These are phyloP conservation scores for Diaporthe velutina DNA, from an alignment of 2,329 filamentous ascomycete genomes.

Conservation along the genomic window DNA sequence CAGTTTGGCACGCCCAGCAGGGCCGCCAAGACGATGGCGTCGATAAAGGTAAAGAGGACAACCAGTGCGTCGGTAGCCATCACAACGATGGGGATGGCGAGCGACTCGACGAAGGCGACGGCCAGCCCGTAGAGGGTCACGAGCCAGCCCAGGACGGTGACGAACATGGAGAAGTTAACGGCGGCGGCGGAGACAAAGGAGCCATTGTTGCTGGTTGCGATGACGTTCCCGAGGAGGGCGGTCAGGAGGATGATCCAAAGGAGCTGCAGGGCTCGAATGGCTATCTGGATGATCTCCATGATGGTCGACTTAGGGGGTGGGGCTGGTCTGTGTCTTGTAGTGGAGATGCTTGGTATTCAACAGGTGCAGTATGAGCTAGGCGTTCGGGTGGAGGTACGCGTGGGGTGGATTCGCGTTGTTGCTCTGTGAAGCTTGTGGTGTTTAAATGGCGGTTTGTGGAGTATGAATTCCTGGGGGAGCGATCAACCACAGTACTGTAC, in stretches of 20 bases:
- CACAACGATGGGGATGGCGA: slow-evolving; percentile 65
- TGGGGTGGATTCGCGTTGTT: slow-evolving; percentile 1
- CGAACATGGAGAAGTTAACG: slow-evolving; percentile 78
- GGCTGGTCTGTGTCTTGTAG: slow-evolving; percentile 20
- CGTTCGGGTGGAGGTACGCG: slow-evolving; percentile 21
- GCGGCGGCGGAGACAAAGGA: slow-evolving; percentile 57
- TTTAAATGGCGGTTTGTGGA: slow-evolving; percentile 7
- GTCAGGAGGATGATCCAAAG: slow-evolving; percentile 66
- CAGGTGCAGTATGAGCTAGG: slow-evolving; percentile 7
- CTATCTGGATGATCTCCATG: slow-evolving; percentile 58
- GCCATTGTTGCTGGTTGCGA: slow-evolving; percentile 61
- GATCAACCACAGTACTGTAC: not conserved
- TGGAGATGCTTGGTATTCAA: not conserved
- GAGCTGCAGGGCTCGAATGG: slow-evolving; percentile 63
- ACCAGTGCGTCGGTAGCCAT: slow-evolving; percentile 70
- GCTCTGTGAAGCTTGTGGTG: slow-evolving; percentile 1
- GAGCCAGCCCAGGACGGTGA: slow-evolving; percentile 75
- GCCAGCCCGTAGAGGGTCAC: slow-evolving; percentile 73
- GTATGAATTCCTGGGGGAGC: not conserved
- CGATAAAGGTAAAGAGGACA: slow-evolving; percentile 78
- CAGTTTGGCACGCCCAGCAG: slow-evolving; percentile 79
- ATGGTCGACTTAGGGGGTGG: slow-evolving; percentile 34
- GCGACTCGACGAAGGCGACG: slow-evolving; percentile 64
- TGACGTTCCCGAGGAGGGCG: slow-evolving; percentile 70
- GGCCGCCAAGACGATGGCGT: slow-evolving; percentile 77